phyloP scores from a whole-genome alignment of 164 flowering plant species.

The Euptelea pleiosperma region DNA sequence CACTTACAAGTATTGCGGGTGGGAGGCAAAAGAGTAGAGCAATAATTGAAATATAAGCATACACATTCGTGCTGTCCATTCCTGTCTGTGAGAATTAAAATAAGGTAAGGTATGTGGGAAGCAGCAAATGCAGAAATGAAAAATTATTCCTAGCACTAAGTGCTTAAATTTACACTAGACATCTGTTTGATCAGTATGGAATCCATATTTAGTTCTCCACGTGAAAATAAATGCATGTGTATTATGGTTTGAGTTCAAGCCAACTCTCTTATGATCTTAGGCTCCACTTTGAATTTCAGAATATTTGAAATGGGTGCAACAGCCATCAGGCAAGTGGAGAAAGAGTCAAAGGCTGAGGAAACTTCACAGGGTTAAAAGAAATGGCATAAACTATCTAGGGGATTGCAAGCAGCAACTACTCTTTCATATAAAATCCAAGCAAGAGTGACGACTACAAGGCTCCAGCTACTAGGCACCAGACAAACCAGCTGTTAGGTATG shows the following conservation, averaged over 20 bases:
- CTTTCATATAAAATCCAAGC: background rate
- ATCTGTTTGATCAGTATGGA: background rate
- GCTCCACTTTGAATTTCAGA: background rate
- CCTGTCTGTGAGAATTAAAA: constrained; percentile 39
- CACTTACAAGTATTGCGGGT: constrained; percentile 53
- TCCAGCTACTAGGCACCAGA: background rate
- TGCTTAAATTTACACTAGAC: background rate
- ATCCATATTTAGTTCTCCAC: background rate
- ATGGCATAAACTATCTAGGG: background rate
- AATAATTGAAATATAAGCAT: constrained; percentile 61
- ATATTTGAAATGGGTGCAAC: too few relatives aligned
- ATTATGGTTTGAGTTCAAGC: background rate
- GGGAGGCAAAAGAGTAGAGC: constrained; percentile 59
- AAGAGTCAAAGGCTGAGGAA: background rate
- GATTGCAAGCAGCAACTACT: background rate
- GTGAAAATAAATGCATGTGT: too few relatives aligned
- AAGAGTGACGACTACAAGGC: background rate
- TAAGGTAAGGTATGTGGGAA: background rate
- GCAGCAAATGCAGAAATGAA: constrained; percentile 1
- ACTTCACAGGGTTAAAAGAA: background rate
- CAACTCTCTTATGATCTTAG: background rate
- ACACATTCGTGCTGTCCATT: constrained; percentile 68
- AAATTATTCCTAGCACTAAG: background rate
- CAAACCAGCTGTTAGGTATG: background rate
- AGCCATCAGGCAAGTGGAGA: too few relatives aligned